Evolutionary conservation across 2,329 filamentous ascomycete genomes (phyloP).

Genomic region (Arthrocladium fulminans): DNA sequence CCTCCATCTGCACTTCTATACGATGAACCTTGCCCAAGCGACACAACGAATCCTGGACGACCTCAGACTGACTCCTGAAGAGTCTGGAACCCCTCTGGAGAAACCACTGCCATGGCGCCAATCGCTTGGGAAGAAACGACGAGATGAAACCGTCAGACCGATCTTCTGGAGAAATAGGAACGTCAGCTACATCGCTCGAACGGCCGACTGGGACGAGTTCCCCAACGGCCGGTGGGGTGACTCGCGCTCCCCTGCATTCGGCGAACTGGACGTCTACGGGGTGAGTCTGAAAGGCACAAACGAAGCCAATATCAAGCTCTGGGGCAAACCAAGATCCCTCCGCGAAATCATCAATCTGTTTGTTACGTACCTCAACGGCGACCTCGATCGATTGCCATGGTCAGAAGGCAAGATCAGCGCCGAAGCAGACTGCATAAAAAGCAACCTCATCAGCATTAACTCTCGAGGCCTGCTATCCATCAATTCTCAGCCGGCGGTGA

Average conservation of each 20-base stretch:
- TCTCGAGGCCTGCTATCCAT: slow-evolving; percentile 81
- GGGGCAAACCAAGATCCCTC: slow-evolving; percentile 75
- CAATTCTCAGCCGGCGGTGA: slow-evolving; percentile 93
- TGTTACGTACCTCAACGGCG: slow-evolving; percentile 71
- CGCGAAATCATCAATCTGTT: slow-evolving; percentile 77
- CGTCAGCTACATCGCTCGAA: slow-evolving; percentile 88
- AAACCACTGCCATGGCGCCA: slow-evolving; percentile 95
- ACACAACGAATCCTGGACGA: slow-evolving; percentile 92
- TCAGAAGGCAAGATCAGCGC: slow-evolving; percentile 78
- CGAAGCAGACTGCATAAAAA: slow-evolving; percentile 70
- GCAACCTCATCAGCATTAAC: slow-evolving; percentile 74
- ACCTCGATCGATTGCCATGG: slow-evolving; percentile 81
- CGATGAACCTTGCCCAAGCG: slow-evolving; percentile 94
- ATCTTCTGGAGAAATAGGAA: slow-evolving; percentile 99
- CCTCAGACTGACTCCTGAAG: slow-evolving; percentile 68
- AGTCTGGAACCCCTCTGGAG: slow-evolving; percentile 62
- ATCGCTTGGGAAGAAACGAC: slow-evolving; percentile 77
- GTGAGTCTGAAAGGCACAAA: slow-evolving; percentile 91
- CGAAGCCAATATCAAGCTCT: slow-evolving; percentile 89
- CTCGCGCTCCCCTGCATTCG: slow-evolving; percentile 89
- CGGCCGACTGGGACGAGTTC: slow-evolving; percentile 98
- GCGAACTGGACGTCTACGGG: slow-evolving; percentile 87
- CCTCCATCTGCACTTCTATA: slow-evolving; percentile 92
- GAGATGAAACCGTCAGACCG: slow-evolving; percentile 90
- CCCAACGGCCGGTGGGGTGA: slow-evolving; percentile 99